phyloP scores from a whole-genome alignment of 2,329 filamentous ascomycete species.

The Dichotomopilus funicola region DNA sequence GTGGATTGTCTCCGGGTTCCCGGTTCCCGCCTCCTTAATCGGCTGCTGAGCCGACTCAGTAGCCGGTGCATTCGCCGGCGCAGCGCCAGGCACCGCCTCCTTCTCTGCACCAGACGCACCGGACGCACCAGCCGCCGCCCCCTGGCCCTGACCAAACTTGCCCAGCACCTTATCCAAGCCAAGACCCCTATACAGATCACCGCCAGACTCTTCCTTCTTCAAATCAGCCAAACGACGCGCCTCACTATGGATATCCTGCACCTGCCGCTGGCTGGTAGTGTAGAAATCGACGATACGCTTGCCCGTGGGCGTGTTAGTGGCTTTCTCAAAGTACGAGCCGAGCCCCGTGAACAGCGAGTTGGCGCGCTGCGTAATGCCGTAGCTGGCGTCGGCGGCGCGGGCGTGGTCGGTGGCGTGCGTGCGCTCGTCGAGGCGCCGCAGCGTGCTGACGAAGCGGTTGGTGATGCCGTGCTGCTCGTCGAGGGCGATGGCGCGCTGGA shows the following conservation, averaged over 20 bases:
- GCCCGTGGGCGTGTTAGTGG: slow-evolving; percentile 77
- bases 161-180: slow-evolving; percentile 54
- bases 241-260: slow-evolving; percentile 89
- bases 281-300: slow-evolving; percentile 87
- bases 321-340: slow-evolving; percentile 91
- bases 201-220: slow-evolving; percentile 62
- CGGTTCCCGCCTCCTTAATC: slow-evolving; percentile 3
- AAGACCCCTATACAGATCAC: slow-evolving; percentile 52
- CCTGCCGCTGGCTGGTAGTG: slow-evolving; percentile 74
- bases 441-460: slow-evolving; percentile 67
- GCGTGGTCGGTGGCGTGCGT: slow-evolving; percentile 85
- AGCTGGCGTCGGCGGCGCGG: slow-evolving; percentile 74
- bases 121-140: background rate
- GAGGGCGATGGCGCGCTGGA: slow-evolving; percentile 77
- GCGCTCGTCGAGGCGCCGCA: slow-evolving; percentile 73
- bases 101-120: slow-evolving; percentile 3
- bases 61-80: slow-evolving; percentile 18
- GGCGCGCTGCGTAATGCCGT: slow-evolving; percentile 72
- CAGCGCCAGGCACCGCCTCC: slow-evolving; percentile 18
- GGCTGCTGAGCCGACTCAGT: slow-evolving; percentile 12
- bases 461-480: slow-evolving; percentile 87
- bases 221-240: slow-evolving; percentile 81
- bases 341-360: slow-evolving; percentile 58
- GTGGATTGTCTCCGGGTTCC: slow-evolving; percentile 9
- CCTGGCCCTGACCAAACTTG: slow-evolving; percentile 23